Evolutionary conservation across 306 rosid species (phyloP), one percentile per base, ranked within the genome.

Genomic region (Prosopis cineraria): DNA sequence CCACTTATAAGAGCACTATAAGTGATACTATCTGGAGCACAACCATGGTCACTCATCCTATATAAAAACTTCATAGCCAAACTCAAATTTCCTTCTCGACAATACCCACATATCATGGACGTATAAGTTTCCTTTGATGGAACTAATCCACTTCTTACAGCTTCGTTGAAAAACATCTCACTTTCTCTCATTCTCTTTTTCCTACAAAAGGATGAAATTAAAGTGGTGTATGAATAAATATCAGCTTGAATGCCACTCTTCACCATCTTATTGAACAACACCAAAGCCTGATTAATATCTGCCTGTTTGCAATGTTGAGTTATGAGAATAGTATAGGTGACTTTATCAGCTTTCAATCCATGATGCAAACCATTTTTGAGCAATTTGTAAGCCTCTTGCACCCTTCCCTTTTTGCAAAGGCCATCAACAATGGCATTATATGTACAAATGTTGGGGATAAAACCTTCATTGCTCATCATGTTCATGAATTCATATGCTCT

Each of bases 1-100:
- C 99, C 96, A 22, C 99, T 93, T 75, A 95, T 93, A 76, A 93
- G 85, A 43, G 98, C 91, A 60, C 97, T 84, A 36, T 88, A 95
- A 41, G 94, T 81, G 72, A 91, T 77, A 82, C 82, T 79, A 79
- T 90, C 98, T 0, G 98, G 94, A 29, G 69, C 66, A 81, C 98
- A 89, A 43, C 94, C 90, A 78, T 86, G 92, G 67, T 85, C 90
- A 24, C 82, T 83, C 97, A 95, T 93, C 85, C 83, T 82, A 19
- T 48, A 88, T 62, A 93, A 91, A 77, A 87, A 76, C 75, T 88
- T 87, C 10, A 88, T 31, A 13, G 99, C 99, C 83, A 78, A 65
- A 55, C 45, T 71, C 56, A 89, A 36, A 31, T 90, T 85, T 52
- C 90, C 93, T 45, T 87, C 90, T 43, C 89, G 83, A 75, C 96